Evolutionary conservation across 768 basidiomycete genomes (phyloP).

Genomic region (Pisolithus tinctorius): DNA sequence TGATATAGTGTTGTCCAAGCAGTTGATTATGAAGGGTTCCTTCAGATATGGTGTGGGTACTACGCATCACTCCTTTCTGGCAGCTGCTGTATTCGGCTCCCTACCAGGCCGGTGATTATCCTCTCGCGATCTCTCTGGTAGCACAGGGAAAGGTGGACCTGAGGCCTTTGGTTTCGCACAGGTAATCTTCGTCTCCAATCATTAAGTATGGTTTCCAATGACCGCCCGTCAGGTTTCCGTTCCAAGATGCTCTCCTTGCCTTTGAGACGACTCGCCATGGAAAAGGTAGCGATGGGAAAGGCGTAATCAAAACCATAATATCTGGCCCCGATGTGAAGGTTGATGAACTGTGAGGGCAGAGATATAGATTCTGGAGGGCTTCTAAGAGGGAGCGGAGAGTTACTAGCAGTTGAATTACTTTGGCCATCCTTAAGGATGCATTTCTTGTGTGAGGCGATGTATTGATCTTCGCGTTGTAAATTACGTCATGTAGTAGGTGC

Average conservation of each 20-base stretch:
- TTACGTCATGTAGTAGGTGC: too few species aligned
- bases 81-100: background rate
- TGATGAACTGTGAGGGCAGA: constrained; percentile 29
- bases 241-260: constrained; percentile 70
- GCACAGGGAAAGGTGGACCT: constrained; percentile 78
- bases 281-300: constrained; percentile 80
- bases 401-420: background rate
- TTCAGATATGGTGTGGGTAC: constrained; percentile 78
- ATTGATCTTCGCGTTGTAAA: background rate
- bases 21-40: constrained; percentile 79
- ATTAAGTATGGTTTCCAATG: background rate
- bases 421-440: background rate
- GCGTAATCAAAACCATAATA: constrained; percentile 86
- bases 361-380: too few species aligned
- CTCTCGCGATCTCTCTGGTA: constrained; percentile 77
- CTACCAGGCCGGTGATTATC: constrained; percentile 73
- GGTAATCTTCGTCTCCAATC: constrained; percentile 37
- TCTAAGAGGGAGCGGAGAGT: too few species aligned
- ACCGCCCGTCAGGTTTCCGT: constrained; percentile 47
- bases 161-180: constrained; percentile 84
- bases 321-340: constrained; percentile 64
- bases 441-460: background rate
- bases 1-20: constrained; percentile 63
- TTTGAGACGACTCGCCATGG: constrained; percentile 78
- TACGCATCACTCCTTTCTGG: background rate